phyloP scores from a whole-genome alignment of 2,329 filamentous ascomycete genomes.

The Colletotrichum incanum region DNA sequence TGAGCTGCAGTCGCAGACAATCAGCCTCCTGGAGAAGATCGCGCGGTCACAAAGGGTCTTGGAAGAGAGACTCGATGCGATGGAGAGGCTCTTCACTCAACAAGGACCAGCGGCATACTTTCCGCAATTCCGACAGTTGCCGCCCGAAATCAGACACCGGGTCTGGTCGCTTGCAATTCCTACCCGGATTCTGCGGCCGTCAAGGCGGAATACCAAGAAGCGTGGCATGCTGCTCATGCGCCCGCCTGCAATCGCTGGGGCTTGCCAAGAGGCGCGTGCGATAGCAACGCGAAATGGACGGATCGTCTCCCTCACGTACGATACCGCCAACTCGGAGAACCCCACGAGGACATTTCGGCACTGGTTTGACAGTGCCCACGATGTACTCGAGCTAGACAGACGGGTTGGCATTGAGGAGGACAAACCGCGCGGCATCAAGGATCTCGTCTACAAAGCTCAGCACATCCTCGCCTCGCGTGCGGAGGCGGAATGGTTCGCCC shows the following conservation, averaged over 20 bases:
- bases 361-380: constrained; percentile 32
- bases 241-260: constrained; percentile 23
- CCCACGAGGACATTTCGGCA: not conserved
- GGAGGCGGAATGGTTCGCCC: constrained; percentile 32
- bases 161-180: constrained; percentile 35
- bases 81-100: constrained; percentile 23
- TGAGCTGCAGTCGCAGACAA: constrained; percentile 23
- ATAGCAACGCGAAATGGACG: constrained; percentile 26
- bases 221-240: not conserved
- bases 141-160: constrained; percentile 28
- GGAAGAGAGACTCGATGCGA: constrained; percentile 17
- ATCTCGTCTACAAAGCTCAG: constrained; percentile 5
- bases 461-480: constrained; percentile 27
- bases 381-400: constrained; percentile 36
- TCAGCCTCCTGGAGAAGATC: constrained; percentile 35
- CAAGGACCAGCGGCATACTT: not conserved
- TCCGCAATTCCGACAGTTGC: constrained; percentile 34
- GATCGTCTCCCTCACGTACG: not conserved
- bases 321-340: not conserved
- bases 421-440: constrained; percentile 6
- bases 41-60: constrained; percentile 32
- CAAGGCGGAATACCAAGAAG: not conserved
- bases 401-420: constrained; percentile 25
- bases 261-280: constrained; percentile 30
- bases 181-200: constrained; percentile 7